phyloP scores from a whole-genome alignment of 2,329 filamentous ascomycete species.

The Pseudocercospora fijiensis region DNA sequence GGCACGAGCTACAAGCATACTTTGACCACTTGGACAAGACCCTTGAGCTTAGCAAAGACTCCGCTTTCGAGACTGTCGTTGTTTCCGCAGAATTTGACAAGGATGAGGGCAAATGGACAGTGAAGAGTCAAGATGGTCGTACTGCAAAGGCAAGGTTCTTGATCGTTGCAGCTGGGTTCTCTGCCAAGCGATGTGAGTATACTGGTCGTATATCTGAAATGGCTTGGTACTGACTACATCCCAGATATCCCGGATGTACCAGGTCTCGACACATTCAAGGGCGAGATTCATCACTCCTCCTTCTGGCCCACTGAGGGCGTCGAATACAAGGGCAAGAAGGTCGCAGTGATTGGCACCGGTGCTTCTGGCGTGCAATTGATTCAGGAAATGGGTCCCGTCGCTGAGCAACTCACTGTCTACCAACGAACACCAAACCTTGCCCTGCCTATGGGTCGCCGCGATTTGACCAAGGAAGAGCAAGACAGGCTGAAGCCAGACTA shows the following conservation, averaged over 20 bases:
- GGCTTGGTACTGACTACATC: not conserved
- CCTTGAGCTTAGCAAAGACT: slow-evolving; percentile 57
- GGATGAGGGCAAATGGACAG: slow-evolving; percentile 49
- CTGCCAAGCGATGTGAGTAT: slow-evolving; percentile 53
- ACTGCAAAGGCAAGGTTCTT: slow-evolving; percentile 53
- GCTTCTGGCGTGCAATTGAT: slow-evolving; percentile 64
- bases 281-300: slow-evolving; percentile 50
- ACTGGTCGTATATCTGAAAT: not conserved
- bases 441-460: slow-evolving; percentile 58
- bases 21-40: slow-evolving; percentile 61
- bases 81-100: slow-evolving; percentile 54
- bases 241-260: slow-evolving; percentile 58
- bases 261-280: slow-evolving; percentile 61
- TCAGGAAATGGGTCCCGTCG: slow-evolving; percentile 52
- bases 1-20: slow-evolving; percentile 54
- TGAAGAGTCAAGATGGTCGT: slow-evolving; percentile 55
- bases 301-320: slow-evolving; percentile 49
- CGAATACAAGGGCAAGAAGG: slow-evolving; percentile 56
- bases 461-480: slow-evolving; percentile 54
- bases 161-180: slow-evolving; percentile 56
- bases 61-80: slow-evolving; percentile 57
- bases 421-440: slow-evolving; percentile 67
- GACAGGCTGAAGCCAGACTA: slow-evolving; percentile 45
- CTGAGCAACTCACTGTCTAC: slow-evolving; percentile 56
- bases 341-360: slow-evolving; percentile 64